Conservation (phyloP, 257 asterid species). For the Scutellaria galericulata region DNA sequence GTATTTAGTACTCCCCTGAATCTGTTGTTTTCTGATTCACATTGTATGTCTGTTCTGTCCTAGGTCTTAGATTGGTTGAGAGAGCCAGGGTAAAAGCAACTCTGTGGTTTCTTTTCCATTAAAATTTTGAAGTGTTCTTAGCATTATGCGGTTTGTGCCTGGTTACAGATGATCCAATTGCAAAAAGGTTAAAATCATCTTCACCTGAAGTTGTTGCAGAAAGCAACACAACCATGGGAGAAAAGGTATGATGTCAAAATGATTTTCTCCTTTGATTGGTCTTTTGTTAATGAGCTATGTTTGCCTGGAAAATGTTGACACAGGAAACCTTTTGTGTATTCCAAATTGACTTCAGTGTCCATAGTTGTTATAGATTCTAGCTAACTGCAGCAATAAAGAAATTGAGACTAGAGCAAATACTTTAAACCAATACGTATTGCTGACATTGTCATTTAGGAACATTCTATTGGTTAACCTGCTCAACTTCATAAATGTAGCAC, state of each 20-base stretch:
- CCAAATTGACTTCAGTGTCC: background rate
- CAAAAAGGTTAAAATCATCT: slow-evolving; percentile 53
- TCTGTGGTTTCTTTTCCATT: background rate
- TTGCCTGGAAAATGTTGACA: background rate
- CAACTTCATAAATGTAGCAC: slow-evolving; percentile 16
- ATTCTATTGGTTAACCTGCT: slow-evolving; percentile 14
- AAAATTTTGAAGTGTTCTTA: slow-evolving; percentile 14
- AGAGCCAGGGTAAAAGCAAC: slow-evolving; percentile 16
- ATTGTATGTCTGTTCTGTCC: background rate
- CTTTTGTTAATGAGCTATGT: slow-evolving; percentile 12
- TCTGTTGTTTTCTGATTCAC: slow-evolving; percentile 9
- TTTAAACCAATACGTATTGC: background rate
- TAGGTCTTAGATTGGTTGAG: slow-evolving; percentile 18
- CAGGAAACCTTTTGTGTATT: background rate
- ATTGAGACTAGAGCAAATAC: background rate
- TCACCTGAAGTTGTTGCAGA: slow-evolving; percentile 55
- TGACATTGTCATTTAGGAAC: slow-evolving; percentile 13
- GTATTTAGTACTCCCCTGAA: slow-evolving; percentile 42
- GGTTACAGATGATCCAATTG: slow-evolving; percentile 84
- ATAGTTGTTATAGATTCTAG: background rate
- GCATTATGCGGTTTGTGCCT: slow-evolving; percentile 33
- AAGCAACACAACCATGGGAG: slow-evolving; percentile 40
- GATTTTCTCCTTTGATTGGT: slow-evolving; percentile 8
- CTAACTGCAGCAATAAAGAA: background rate
- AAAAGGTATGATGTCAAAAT: slow-evolving; percentile 47